Conservation (phyloP, 1,284 basidiomycete genomes). For the Meripilus lineatus region DNA sequence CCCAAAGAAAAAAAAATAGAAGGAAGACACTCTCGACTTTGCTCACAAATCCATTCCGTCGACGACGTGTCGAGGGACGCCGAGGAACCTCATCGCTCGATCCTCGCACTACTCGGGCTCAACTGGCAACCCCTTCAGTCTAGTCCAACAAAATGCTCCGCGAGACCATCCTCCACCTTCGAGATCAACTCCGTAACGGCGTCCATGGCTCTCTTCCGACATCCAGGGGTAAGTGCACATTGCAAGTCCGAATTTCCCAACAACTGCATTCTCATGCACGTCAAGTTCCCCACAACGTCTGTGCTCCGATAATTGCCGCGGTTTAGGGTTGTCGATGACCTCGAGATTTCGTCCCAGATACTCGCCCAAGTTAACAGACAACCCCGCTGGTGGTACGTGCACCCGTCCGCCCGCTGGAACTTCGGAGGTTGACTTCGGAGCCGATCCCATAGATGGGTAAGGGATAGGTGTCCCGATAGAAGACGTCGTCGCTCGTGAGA, state of each 20-base stretch:
- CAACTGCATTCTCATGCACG: constrained; percentile 21
- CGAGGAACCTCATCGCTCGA: not conserved
- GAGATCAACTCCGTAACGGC: constrained; percentile 25
- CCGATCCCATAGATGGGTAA: constrained; percentile 24
- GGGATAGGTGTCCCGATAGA: constrained; percentile 26
- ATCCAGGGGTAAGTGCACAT: constrained; percentile 24
- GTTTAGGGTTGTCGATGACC: too few relatives aligned
- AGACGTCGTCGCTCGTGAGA: constrained; percentile 22
- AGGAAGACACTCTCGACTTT: not conserved
- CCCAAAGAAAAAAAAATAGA: not conserved
- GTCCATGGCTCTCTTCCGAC: constrained; percentile 27
- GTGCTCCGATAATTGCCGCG: constrained; percentile 11
- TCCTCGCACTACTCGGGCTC: not conserved
- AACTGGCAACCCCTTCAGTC: not conserved
- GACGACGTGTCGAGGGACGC: too few relatives aligned
- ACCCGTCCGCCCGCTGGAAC: constrained; percentile 24
- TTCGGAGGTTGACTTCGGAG: constrained; percentile 19
- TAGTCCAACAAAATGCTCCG: constrained; percentile 21
- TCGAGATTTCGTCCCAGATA: constrained; percentile 25
- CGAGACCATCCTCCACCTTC: constrained; percentile 22
- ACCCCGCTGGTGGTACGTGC: constrained; percentile 27
- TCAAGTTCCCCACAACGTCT: constrained; percentile 27
- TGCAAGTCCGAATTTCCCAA: constrained; percentile 19
- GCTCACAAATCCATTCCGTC: too few relatives aligned
- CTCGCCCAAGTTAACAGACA: constrained; percentile 25